A percentile compares a stretch with the other conserved stretches of the same genome.
These are phyloP conservation scores for Syncephalastrum sp. DNA, from an alignment of 371 early-diverging fungal genomes.

Conservation along the genomic window DNA sequence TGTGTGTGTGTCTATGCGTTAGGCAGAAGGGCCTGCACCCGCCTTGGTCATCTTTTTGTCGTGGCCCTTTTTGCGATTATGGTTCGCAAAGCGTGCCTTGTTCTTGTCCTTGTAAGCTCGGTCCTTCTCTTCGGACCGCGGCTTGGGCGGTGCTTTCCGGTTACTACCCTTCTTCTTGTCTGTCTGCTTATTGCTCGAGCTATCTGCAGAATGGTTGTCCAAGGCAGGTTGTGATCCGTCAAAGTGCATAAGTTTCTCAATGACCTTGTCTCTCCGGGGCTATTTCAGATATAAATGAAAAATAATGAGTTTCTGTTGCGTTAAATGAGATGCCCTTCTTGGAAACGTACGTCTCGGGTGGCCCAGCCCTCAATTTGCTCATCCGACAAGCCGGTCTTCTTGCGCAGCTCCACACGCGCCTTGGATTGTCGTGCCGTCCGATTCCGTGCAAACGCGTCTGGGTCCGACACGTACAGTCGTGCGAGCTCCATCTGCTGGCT, in stretches of 20 bases:
- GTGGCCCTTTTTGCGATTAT: conserved; percentile 64
- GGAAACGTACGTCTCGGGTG: conserved; percentile 71
- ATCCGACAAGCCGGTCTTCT: conserved; percentile 75
- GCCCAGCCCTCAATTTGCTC: conserved; percentile 95
- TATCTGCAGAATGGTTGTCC: conserved; percentile 8
- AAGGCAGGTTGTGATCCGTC: conserved; percentile 31
- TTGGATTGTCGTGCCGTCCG: conserved; percentile 58
- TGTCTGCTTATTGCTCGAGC: conserved; percentile 8
- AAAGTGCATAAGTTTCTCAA: conserved; percentile 61
- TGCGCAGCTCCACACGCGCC: conserved; percentile 58
- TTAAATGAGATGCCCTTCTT: background rate
- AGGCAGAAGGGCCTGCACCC: conserved; percentile 6
- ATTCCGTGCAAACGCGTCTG: conserved; percentile 60
- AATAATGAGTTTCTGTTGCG: background rate
- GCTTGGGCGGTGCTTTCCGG: conserved; percentile 14
- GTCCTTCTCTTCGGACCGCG: conserved; percentile 19
- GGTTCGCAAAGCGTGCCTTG: conserved; percentile 66
- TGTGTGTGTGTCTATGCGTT: too few relatives aligned
- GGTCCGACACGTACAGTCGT: conserved; percentile 46
- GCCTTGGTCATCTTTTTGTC: conserved; percentile 59
- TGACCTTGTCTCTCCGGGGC: conserved; percentile 64
- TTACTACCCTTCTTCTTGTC: conserved; percentile 11
- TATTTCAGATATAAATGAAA: conserved; percentile 21
- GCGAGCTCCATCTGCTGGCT: conserved; percentile 40
- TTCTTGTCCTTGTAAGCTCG: conserved; percentile 55